phyloP scores from a whole-genome alignment of 345 rosid genomes.

The Isatis tinctoria region DNA sequence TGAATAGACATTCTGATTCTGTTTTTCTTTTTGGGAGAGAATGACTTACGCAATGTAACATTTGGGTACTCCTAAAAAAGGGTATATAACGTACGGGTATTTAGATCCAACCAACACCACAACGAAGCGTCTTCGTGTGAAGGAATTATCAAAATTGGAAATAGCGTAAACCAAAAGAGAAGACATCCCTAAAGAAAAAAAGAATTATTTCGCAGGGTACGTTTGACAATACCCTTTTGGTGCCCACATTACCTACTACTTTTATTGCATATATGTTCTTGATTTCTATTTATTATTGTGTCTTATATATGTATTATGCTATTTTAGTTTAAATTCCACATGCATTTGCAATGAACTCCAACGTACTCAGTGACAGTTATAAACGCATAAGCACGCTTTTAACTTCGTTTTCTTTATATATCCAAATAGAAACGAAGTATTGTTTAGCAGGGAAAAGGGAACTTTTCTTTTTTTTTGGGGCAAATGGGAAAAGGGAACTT shows the following conservation, averaged over 20 bases:
- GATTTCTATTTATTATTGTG: background rate
- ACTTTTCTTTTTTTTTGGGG: no score
- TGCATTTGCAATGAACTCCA: slow-evolving; percentile 22
- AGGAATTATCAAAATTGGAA: slow-evolving; percentile 14
- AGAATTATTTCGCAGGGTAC: background rate
- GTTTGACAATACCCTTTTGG: slow-evolving; percentile 12
- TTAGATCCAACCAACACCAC: slow-evolving; percentile 22
- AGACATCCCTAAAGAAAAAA: background rate
- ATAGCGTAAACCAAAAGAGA: slow-evolving; percentile 22
- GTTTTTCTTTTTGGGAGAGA: background rate
- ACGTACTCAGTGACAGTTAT: background rate
- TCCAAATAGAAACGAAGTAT: background rate
- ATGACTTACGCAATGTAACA: background rate
- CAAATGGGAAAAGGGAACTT: background rate
- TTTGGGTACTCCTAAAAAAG: background rate
- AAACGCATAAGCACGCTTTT: background rate
- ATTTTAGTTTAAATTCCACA: slow-evolving; percentile 1
- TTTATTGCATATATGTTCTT: background rate
- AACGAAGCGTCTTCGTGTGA: slow-evolving; percentile 18
- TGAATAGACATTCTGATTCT: background rate
- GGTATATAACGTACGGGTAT: background rate
- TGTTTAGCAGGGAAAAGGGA: background rate
- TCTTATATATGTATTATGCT: background rate
- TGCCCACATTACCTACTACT: slow-evolving; percentile 10
- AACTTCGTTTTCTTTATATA: background rate